Base-by-base conservation (phyloP, 2,329 filamentous ascomycete genomes). In the Aspergillus calidoustus region DNA sequence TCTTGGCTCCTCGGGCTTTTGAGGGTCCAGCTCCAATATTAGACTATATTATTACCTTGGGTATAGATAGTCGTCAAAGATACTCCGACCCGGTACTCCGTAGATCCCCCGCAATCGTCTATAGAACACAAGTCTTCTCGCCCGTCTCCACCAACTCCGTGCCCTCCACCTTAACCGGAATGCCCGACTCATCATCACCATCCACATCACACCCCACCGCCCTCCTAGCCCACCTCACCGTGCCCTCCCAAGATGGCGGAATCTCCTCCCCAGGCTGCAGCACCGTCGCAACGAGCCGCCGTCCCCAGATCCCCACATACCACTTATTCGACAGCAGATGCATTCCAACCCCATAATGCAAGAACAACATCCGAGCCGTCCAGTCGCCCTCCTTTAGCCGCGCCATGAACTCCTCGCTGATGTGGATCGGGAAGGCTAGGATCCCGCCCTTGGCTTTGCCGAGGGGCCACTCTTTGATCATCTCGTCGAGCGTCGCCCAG, bases 271-370 rank as follows among this genome's bases (percentile, higher is more conserved):
- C 38, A 25, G 63, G 56, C 17, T 71, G 63, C n/a, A 75, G n/a
- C 22, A 69, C 70, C 2, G 71, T 69, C 44, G 68, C 62, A 15
- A 75, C 69, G 13, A 74, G 61, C 41, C 71, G 71, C 13, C 72
- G 68, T 9, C 73, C 72, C 67, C 68, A 72, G 22, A 72, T 71
- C n/a, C 67, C 66, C 11, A 75, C 72, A 57, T 72, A 76, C 73
- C 73, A 76, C 31, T 71, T 69, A 60, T 74, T 66, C 1, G 69
- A 72, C 34, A 74, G 50, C n/a, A 76, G 67, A 51, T 72, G 71
- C 69, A 76, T 71, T 0, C 67, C 68, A 4, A 73, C 66, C 3
- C 71, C 69, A 57, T 72, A 73, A 58, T 75, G 69, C 23, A 76
- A 54, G 34, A 74, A 74, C 15, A 76, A 6, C 19, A 75, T 66